Conservation (phyloP, 257 asterid species). For the Nicotiana benthamiana region DNA sequence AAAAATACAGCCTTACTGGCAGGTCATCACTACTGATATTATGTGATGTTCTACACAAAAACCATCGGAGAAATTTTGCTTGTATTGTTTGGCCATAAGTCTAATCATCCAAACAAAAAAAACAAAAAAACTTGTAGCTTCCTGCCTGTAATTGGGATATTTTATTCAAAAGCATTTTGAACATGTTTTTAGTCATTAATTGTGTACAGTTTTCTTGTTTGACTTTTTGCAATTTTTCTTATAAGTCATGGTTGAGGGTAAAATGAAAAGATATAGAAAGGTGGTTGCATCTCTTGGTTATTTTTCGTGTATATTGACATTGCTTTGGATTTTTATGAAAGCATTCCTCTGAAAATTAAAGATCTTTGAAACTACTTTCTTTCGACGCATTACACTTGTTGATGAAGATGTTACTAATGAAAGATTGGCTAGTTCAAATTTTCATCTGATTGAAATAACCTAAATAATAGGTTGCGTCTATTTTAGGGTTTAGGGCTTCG, state of each 20-base stretch:
- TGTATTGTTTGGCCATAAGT: neutral
- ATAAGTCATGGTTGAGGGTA: neutral
- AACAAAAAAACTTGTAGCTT: too few species aligned
- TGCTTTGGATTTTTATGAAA: neutral
- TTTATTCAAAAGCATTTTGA: neutral
- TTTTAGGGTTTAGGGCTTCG: constrained; percentile 79
- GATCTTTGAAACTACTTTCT: neutral
- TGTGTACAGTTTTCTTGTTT: neutral
- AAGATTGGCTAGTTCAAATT: neutral
- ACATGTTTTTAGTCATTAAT: neutral
- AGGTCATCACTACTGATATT: neutral
- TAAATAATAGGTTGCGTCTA: neutral
- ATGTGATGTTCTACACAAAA: neutral
- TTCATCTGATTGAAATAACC: neutral
- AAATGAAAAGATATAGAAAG: neutral
- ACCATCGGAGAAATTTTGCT: neutral
- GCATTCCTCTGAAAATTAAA: neutral
- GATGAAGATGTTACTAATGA: neutral
- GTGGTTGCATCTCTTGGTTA: neutral
- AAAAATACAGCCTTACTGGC: too few species aligned
- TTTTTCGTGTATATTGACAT: neutral
- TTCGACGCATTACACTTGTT: neutral
- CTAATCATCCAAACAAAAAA: neutral
- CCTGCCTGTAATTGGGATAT: neutral
- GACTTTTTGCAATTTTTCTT: neutral